phyloP scores from a whole-genome alignment of 2,329 filamentous ascomycete genomes.

The Aspergillus latus region DNA sequence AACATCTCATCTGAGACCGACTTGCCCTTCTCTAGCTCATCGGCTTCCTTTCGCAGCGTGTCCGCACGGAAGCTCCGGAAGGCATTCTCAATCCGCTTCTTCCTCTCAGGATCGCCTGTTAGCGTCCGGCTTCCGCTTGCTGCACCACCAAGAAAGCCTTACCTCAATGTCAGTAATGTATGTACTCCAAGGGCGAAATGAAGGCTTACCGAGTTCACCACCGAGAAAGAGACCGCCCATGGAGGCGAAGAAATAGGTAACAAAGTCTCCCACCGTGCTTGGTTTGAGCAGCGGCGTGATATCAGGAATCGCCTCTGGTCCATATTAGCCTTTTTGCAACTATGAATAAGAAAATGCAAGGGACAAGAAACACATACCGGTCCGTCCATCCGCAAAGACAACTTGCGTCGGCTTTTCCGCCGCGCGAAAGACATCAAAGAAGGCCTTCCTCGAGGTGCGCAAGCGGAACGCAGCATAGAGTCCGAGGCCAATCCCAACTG shows the following conservation, averaged over 20 bases:
- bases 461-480: slow-evolving; percentile 59
- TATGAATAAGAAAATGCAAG: not conserved
- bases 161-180: not conserved
- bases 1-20: slow-evolving; percentile 30
- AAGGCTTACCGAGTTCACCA: slow-evolving; percentile 52
- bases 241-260: slow-evolving; percentile 63
- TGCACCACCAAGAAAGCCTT: slow-evolving; percentile 58
- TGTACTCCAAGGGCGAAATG: not conserved
- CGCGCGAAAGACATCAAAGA: slow-evolving; percentile 63
- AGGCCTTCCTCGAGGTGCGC: slow-evolving; percentile 54
- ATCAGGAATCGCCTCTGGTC: slow-evolving; percentile 60
- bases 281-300: slow-evolving; percentile 59
- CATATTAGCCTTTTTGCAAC: too few relatives aligned
- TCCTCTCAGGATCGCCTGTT: slow-evolving; percentile 53
- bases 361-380: slow-evolving; percentile 42
- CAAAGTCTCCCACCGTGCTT: slow-evolving; percentile 58
- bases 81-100: slow-evolving; percentile 60
- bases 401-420: slow-evolving; percentile 63
- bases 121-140: slow-evolving; percentile 56
- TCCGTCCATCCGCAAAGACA: slow-evolving; percentile 61
- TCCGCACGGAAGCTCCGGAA: slow-evolving; percentile 64
- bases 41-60: slow-evolving; percentile 60
- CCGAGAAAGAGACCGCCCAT: slow-evolving; percentile 63
- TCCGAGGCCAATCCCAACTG: slow-evolving; percentile 61
- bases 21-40: slow-evolving; percentile 51